Conservation (phyloP, 345 rosid genomes). For the Eucalyptus tenuipes region DNA sequence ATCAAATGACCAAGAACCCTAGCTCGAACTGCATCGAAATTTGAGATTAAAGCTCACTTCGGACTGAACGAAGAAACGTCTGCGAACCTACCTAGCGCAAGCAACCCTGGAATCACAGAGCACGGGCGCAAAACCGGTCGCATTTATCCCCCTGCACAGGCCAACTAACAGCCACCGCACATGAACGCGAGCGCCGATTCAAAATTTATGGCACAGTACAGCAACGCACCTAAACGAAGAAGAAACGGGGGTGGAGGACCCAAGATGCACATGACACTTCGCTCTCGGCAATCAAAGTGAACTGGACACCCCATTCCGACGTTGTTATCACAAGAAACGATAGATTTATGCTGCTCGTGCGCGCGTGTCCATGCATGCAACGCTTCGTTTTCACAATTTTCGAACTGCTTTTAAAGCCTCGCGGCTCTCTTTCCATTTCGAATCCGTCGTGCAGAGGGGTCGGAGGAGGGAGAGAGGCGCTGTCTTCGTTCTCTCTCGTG, state of each 20-base stretch:
- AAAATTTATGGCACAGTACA: not conserved
- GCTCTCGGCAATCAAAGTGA: slow-evolving; percentile 5
- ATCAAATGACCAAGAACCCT: not conserved
- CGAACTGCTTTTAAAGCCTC: not conserved
- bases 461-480: not conserved
- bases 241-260: not conserved
- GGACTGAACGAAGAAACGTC: not conserved
- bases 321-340: not conserved
- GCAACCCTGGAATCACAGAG: not conserved
- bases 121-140: not conserved
- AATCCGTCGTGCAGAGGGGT: not conserved
- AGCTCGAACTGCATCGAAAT: not conserved
- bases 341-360: not conserved
- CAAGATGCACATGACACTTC: slow-evolving; percentile 33
- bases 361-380: not conserved
- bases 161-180: not conserved
- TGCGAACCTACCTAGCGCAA: not conserved
- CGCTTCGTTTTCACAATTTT: not conserved
- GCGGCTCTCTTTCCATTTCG: not conserved
- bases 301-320: not conserved
- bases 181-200: not conserved
- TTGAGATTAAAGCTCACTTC: not conserved
- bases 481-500: not conserved
- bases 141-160: not conserved
- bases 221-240: not conserved